Percentiles rank a stretch among this genome's conserved stretches.
These are phyloP conservation scores for Colletotrichum sublineola DNA, from an alignment of 2,329 filamentous ascomycete genomes.

Conservation along the genomic window DNA sequence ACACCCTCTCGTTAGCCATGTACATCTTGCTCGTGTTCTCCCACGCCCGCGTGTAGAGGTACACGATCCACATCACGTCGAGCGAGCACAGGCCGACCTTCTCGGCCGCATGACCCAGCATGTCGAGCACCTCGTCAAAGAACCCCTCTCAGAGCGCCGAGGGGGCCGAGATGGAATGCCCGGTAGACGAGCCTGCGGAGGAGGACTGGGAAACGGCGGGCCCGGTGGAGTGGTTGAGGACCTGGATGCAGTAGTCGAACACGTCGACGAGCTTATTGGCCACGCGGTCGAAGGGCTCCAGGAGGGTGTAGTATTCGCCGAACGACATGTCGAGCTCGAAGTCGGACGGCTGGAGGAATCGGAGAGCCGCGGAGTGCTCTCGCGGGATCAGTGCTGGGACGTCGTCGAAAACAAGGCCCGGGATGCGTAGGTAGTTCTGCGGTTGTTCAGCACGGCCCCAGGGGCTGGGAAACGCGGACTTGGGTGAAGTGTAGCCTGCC, in stretches of 20 bases:
- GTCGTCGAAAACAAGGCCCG: slow-evolving; percentile 30
- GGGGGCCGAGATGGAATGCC: neutral
- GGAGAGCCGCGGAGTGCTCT: slow-evolving; percentile 15
- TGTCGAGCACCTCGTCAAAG: slow-evolving; percentile 19
- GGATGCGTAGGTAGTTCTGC: slow-evolving; percentile 37
- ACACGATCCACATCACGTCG: slow-evolving; percentile 33
- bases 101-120: slow-evolving; percentile 2
- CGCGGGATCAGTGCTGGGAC: slow-evolving; percentile 19
- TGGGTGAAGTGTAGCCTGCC: neutral
- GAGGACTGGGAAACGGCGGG: neutral
- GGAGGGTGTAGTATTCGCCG: slow-evolving; percentile 26
- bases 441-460: neutral
- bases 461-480: neutral
- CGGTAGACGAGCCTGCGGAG: too few relatives aligned
- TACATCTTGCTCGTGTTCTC: neutral
- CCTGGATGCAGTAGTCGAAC: slow-evolving; percentile 20
- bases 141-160: slow-evolving; percentile 1
- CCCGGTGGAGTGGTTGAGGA: neutral
- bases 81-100: neutral
- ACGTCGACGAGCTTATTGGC: slow-evolving; percentile 25
- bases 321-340: slow-evolving; percentile 22
- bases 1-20: neutral
- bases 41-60: slow-evolving; percentile 26
- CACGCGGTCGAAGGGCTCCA: slow-evolving; percentile 30
- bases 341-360: slow-evolving; percentile 21